These are phyloP conservation scores for Talaromyces wortmannii DNA, from an alignment of 495 filamentous ascomycete species.

Conservation along the genomic window DNA sequence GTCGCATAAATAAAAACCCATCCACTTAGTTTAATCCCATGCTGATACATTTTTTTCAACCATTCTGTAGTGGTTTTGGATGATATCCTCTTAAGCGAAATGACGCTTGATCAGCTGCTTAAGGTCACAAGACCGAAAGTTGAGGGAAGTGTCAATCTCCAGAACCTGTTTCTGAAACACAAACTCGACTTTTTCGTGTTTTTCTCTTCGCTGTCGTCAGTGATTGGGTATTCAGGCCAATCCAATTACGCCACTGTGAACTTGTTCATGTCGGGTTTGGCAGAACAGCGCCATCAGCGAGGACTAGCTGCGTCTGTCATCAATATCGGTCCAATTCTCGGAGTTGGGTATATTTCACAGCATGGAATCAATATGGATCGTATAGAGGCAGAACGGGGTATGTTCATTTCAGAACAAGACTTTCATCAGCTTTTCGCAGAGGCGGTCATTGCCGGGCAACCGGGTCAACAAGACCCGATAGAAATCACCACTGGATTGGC, in stretches of 20 bases:
- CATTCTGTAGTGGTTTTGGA: slow-evolving; percentile 23
- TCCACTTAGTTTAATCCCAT: not conserved
- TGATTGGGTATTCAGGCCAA: slow-evolving; percentile 50
- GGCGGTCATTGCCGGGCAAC: slow-evolving; percentile 36
- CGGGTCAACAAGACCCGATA: slow-evolving; percentile 19
- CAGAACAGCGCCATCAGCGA: slow-evolving; percentile 15
- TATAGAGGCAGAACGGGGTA: not conserved
- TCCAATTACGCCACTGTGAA: slow-evolving; percentile 54
- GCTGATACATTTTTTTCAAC: not conserved
- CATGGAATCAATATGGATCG: not conserved
- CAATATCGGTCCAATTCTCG: slow-evolving; percentile 23
- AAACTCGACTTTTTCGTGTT: slow-evolving; percentile 57
- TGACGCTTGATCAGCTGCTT: slow-evolving; percentile 6
- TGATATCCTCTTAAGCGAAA: slow-evolving; percentile 9
- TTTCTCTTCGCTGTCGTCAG: slow-evolving; percentile 44
- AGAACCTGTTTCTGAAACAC: slow-evolving; percentile 17
- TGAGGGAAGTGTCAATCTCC: slow-evolving; percentile 16
- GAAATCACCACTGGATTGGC: slow-evolving; percentile 17
- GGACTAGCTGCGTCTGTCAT: slow-evolving; percentile 17
- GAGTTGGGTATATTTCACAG: slow-evolving; percentile 37
- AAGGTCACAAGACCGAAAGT: slow-evolving; percentile 14
- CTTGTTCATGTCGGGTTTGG: slow-evolving; percentile 33
- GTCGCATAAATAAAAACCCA: slow-evolving; percentile 25
- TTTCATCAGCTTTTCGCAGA: slow-evolving; percentile 40
- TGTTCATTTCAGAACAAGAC: slow-evolving; percentile 20